Conservation (phyloP, 352 stramenopile species). For the Globisporangium emineosum region DNA sequence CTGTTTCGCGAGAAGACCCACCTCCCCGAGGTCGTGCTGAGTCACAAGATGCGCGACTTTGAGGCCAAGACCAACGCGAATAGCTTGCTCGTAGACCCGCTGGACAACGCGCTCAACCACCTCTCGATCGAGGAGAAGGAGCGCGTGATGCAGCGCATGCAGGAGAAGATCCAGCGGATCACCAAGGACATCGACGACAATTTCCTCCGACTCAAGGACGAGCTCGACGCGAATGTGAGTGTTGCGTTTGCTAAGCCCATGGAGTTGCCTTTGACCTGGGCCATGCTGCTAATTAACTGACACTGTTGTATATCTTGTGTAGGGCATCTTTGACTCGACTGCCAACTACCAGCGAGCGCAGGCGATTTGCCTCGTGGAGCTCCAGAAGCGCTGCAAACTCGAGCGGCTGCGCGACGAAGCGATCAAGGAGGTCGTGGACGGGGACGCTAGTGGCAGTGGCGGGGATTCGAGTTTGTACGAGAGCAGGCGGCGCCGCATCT, state of each 20-base stretch:
- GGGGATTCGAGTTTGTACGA: not conserved
- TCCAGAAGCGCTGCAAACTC: constrained; percentile 61
- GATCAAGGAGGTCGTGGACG: constrained; percentile 44
- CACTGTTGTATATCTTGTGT: not conserved
- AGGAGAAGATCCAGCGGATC: constrained; percentile 65
- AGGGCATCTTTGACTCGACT: constrained; percentile 59
- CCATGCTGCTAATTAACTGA: too few species aligned
- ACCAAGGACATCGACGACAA: constrained; percentile 51
- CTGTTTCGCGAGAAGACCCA: constrained; percentile 37
- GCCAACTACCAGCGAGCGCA: constrained; percentile 64
- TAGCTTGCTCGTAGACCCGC: constrained; percentile 48
- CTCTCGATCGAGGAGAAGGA: constrained; percentile 72
- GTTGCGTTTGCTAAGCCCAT: not conserved
- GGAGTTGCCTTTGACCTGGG: too few species aligned
- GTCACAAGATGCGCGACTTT: constrained; percentile 81
- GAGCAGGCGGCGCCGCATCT: not conserved
- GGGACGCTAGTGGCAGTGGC: not conserved
- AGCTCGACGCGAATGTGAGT: constrained; percentile 47
- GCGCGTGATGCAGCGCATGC: constrained; percentile 66
- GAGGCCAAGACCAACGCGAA: constrained; percentile 60
- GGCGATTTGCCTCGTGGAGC: constrained; percentile 62
- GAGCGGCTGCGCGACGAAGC: constrained; percentile 62
- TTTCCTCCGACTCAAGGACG: constrained; percentile 45
- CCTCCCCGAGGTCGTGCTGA: constrained; percentile 63
- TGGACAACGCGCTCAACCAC: constrained; percentile 47